Base-by-base conservation (phyloP, 768 basidiomycete species). In the Collybia sp. region DNA sequence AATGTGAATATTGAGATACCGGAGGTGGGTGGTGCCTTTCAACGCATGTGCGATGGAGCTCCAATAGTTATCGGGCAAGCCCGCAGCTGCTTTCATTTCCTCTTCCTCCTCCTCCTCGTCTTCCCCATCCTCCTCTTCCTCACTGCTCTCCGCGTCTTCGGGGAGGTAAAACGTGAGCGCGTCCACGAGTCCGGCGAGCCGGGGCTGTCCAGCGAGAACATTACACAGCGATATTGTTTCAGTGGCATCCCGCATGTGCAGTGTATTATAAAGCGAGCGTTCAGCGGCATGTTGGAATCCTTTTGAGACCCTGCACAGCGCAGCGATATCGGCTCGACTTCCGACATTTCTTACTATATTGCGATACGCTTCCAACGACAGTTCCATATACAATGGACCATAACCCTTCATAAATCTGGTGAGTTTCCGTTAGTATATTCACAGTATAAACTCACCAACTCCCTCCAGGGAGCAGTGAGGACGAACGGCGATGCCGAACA, bases 311-410 rank as follows among this genome's bases (percentile, higher is more conserved):
- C 72, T 67, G 60, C 77, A 82, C 30, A 86, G 72, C 13, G 67
- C 53, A 48, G 73, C 75, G 45, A 86, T 67, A 58, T 84, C 82
- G 53, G 67, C 57, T 41, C 73, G 77, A 53, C 61, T 76, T 45
- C 61, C 68, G 51, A 80, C 69, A 62, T 75, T 56, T 55, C 71
- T 71, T 36, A 77, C 76, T 56, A 85, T 76, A 56, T 71, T 71
- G 63, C 70, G 73, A 66, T 76, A 80, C 43, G 69, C 71, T 69
- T 83, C 81, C 61, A 71, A 64, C 49, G 82, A 77, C 50, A 81
- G 58, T 56, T 76, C 77, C 83, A 83, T 83, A 54, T 63, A 70
- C 52, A 44, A 49, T 47, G 52, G 50, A 50, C 66, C 74, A 78
- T 78, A 64, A n/a, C 65, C 71, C 68, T 71, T 35, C 12, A 37